These are phyloP conservation scores for Hymenoscyphus fructigenus DNA, from an alignment of 2,329 filamentous ascomycete genomes.

Conservation along the genomic window DNA sequence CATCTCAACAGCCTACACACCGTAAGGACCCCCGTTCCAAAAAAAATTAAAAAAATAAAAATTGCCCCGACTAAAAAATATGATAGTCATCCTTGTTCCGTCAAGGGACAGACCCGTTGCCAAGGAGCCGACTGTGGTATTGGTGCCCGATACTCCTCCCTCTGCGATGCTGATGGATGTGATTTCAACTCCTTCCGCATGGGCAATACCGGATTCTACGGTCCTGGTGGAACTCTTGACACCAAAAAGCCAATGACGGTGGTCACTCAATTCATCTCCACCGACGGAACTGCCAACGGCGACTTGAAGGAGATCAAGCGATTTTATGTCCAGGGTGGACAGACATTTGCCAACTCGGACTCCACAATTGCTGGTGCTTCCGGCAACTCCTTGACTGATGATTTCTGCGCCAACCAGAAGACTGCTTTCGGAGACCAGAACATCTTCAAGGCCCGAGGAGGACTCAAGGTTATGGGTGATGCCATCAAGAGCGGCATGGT, in stretches of 20 bases:
- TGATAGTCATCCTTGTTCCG: constrained; percentile 50
- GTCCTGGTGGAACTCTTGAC: constrained; percentile 51
- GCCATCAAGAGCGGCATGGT: constrained; percentile 59
- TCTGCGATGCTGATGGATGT: constrained; percentile 62
- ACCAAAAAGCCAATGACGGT: constrained; percentile 54
- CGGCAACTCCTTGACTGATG: constrained; percentile 55
- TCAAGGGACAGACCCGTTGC: constrained; percentile 46
- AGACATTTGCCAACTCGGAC: constrained; percentile 51
- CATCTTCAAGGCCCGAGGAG: constrained; percentile 55
- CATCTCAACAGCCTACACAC: constrained; percentile 57
- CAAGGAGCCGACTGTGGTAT: constrained; percentile 44
- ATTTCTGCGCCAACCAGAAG: constrained; percentile 58
- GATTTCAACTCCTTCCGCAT: constrained; percentile 62
- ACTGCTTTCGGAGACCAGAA: constrained; percentile 53
- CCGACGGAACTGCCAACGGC: constrained; percentile 48
- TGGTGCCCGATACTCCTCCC: constrained; percentile 49
- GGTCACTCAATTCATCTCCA: constrained; percentile 59
- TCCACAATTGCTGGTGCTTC: constrained; percentile 46
- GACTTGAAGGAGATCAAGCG: constrained; percentile 54
- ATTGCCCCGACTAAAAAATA: constrained; percentile 7
- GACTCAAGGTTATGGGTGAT: constrained; percentile 53
- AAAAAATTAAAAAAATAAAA: too few relatives aligned
- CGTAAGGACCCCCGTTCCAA: constrained; percentile 30
- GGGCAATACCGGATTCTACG: constrained; percentile 57
- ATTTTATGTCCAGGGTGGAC: constrained; percentile 56